phyloP scores from a whole-genome alignment of 164 flowering plant genomes.

The Nelumbo lutea region DNA sequence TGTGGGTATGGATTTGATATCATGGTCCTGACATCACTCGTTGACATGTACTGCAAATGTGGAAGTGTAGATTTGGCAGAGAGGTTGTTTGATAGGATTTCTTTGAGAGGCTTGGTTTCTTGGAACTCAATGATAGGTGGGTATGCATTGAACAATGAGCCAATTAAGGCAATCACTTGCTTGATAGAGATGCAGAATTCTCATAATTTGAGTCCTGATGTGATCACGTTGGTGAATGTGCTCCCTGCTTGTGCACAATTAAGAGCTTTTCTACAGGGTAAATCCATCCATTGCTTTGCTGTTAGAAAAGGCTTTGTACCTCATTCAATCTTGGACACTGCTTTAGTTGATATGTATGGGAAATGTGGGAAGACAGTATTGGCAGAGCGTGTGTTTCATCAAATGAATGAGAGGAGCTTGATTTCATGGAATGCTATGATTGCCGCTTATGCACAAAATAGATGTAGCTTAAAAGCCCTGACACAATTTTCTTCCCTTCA shows the following conservation, averaged over 20 bases:
- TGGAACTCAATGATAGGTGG: conserved; percentile 67
- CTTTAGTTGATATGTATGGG: conserved; percentile 59
- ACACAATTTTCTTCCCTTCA: conserved; percentile 21
- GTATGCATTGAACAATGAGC: conserved; percentile 30
- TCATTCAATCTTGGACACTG: conserved; percentile 51
- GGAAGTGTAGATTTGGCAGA: conserved; percentile 40
- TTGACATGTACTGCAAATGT: conserved; percentile 72
- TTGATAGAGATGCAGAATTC: conserved; percentile 39
- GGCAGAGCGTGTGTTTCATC: conserved; percentile 37
- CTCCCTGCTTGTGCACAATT: conserved; percentile 53
- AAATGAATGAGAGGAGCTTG: conserved; percentile 29
- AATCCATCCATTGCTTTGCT: conserved; percentile 53
- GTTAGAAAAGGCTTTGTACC: conserved; percentile 51
- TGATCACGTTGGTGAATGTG: conserved; percentile 51
- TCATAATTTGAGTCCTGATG: conserved; percentile 36
- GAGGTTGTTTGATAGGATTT: conserved; percentile 32
- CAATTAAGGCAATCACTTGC: conserved; percentile 34
- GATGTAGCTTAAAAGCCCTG: conserved; percentile 16
- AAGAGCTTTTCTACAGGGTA: conserved; percentile 37
- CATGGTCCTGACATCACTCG: conserved; percentile 51
- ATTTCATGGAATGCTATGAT: conserved; percentile 29
- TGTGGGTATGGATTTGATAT: conserved; percentile 20
- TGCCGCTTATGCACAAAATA: conserved; percentile 24
- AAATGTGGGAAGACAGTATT: conserved; percentile 27
- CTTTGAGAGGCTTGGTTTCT: conserved; percentile 30